These are phyloP conservation scores for Auricularia cornea DNA, from an alignment of 768 basidiomycete genomes.

Conservation along the genomic window DNA sequence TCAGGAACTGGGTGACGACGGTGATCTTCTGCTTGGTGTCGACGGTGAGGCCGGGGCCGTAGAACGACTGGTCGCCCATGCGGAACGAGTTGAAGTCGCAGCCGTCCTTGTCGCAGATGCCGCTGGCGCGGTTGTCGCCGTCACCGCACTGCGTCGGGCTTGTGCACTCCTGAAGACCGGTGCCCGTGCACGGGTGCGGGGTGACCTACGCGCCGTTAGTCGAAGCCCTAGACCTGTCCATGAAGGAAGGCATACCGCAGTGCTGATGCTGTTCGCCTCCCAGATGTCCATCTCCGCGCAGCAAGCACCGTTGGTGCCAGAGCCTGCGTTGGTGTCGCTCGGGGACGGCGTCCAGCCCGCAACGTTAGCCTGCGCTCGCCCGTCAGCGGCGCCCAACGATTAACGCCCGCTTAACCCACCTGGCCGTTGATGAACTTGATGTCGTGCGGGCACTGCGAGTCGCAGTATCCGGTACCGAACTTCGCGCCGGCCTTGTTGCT, in stretches of 20 bases:
- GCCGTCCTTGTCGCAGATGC: conserved; percentile 44
- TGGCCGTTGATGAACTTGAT: conserved; percentile 53
- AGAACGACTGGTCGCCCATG: conserved; percentile 32
- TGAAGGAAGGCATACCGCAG: conserved; percentile 21
- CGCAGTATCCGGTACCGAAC: conserved; percentile 39
- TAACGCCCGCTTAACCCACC: conserved; percentile 22
- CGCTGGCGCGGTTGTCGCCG: conserved; percentile 30
- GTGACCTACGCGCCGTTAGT: conserved; percentile 25
- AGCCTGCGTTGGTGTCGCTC: conserved; percentile 38
- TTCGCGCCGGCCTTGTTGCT: conserved; percentile 34
- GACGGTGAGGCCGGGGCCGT: conserved; percentile 18
- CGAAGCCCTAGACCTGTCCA: too few species aligned
- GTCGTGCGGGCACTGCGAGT: conserved; percentile 53
- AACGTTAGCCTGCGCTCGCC: conserved; percentile 36
- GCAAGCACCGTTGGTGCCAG: conserved; percentile 40
- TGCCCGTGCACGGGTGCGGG: conserved; percentile 40
- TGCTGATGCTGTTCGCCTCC: conserved; percentile 45
- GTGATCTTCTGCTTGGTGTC: conserved; percentile 14
- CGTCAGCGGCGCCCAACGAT: neutral
- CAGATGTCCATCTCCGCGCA: conserved; percentile 55
- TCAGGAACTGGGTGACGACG: conserved; percentile 46
- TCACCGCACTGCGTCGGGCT: conserved; percentile 31
- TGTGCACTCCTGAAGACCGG: conserved; percentile 34
- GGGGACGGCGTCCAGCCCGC: conserved; percentile 31
- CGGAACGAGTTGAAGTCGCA: conserved; percentile 59